Evolutionary conservation across 441 rosid genomes (phyloP).

Genomic region (Theobroma grandiflorum): DNA sequence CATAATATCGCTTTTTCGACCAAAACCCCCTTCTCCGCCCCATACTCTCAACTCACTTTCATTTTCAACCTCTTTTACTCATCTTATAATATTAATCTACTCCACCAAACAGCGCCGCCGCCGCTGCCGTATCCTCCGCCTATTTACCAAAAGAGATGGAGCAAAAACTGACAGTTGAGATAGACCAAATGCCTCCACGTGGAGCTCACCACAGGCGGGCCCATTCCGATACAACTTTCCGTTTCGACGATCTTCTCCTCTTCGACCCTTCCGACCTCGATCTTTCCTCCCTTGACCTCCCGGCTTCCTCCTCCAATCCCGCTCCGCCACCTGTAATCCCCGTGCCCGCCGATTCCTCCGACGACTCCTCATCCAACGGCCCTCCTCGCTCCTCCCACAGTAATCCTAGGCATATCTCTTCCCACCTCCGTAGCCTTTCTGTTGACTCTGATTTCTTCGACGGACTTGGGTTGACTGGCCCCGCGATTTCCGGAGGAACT

Average conservation of each 20-base stretch:
- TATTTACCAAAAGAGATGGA: slow-evolving; percentile 29
- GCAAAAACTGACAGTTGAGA: slow-evolving; percentile 47
- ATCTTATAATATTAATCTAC: background rate
- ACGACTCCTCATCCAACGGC: slow-evolving; percentile 69
- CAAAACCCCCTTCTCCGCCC: background rate
- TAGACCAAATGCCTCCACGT: slow-evolving; percentile 82
- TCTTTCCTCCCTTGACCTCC: slow-evolving; percentile 80
- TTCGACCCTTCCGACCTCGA: slow-evolving; percentile 89
- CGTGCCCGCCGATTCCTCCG: slow-evolving; percentile 69
- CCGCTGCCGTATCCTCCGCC: background rate
- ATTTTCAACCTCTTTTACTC: background rate
- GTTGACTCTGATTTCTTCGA: slow-evolving; percentile 91
- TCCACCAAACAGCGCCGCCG: background rate
- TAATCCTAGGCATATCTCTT: slow-evolving; percentile 33
- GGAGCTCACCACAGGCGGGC: slow-evolving; percentile 84
- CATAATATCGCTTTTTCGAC: background rate
- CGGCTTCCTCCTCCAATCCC: slow-evolving; percentile 52
- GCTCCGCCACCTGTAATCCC: slow-evolving; percentile 38
- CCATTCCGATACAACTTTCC: slow-evolving; percentile 89
- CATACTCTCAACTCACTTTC: background rate
- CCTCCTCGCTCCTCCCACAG: slow-evolving; percentile 18
- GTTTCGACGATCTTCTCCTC: slow-evolving; percentile 84
- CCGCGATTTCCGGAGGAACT: slow-evolving; percentile 44
- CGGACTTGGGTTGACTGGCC: slow-evolving; percentile 45
- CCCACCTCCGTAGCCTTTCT: slow-evolving; percentile 85